Evolutionary conservation across 139 green algal species (phyloP).

Genomic region (Auxenochlorella pyrenoidosa): DNA sequence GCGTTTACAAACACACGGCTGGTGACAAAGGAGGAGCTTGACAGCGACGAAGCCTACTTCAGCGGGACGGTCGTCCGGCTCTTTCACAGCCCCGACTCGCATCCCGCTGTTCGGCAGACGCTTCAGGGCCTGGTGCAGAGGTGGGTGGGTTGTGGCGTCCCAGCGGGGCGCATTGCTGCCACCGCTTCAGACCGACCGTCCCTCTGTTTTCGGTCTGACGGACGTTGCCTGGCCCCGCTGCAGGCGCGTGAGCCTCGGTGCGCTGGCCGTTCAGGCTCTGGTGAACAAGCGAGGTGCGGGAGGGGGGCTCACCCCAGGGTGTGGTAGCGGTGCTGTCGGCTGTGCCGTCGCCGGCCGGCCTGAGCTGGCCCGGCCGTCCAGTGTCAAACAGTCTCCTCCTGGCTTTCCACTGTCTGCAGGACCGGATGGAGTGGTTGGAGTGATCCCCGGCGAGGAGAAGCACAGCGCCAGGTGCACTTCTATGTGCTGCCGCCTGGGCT

Average conservation of each 20-base stretch:
- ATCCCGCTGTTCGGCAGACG: conserved; percentile 28
- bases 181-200: neutral
- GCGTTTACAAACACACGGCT: conserved; percentile 18
- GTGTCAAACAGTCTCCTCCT: neutral
- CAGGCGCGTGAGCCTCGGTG: conserved; percentile 40
- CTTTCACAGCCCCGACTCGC: conserved; percentile 16
- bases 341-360: neutral
- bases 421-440: conserved; percentile 48
- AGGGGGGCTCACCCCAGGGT: neutral
- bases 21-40: neutral
- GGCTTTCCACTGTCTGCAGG: neutral
- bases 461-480: conserved; percentile 17
- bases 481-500: neutral
- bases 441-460: conserved; percentile 45
- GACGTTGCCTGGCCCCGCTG: neutral
- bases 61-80: conserved; percentile 36
- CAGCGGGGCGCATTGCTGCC: neutral
- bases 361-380: neutral
- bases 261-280: conserved; percentile 46
- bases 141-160: neutral
- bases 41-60: conserved; percentile 13
- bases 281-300: conserved; percentile 46
- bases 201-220: neutral
- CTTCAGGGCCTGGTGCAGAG: conserved; percentile 25
- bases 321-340: neutral